phyloP scores from a whole-genome alignment of 2,329 filamentous ascomycete species.

The Sarocladium brachiariae region DNA sequence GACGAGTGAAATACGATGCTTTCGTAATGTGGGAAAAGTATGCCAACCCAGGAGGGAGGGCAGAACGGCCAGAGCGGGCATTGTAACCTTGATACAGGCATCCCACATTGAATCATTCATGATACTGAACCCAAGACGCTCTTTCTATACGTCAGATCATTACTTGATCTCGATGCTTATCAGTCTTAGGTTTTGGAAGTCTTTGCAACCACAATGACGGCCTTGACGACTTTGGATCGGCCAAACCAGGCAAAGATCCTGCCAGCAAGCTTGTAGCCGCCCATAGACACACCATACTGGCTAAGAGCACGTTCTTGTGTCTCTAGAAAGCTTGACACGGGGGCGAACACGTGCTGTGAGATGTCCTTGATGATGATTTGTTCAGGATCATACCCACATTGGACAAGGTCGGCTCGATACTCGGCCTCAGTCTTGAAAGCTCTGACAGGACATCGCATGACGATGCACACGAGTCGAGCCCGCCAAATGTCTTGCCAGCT shows the following conservation, averaged over 20 bases:
- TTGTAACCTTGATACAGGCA: too few species aligned
- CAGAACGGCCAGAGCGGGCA: too few species aligned
- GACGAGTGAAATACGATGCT: too few species aligned
- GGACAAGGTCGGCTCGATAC: constrained; percentile 38
- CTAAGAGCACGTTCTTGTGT: constrained; percentile 25
- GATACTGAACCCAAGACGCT: too few species aligned
- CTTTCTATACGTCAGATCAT: too few species aligned
- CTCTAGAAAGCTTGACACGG: constrained; percentile 37
- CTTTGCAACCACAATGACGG: constrained; percentile 27
- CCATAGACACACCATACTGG: constrained; percentile 29
- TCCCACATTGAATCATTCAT: too few species aligned
- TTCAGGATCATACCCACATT: constrained; percentile 38
- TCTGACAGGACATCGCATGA: constrained; percentile 40
- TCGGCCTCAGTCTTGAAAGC: constrained; percentile 40
- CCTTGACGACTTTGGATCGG: constrained; percentile 25
- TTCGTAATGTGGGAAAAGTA: too few species aligned
- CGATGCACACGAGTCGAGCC: constrained; percentile 34
- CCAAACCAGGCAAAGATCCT: constrained; percentile 33
- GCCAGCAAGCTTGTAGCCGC: constrained; percentile 28
- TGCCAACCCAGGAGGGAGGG: too few species aligned
- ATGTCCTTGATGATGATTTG: constrained; percentile 41
- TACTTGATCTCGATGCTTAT: too few species aligned
- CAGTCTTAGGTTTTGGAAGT: not conserved
- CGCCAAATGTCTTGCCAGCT: constrained; percentile 22
- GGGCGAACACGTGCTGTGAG: constrained; percentile 44